Conservation (phyloP, 2,329 filamentous ascomycete genomes). For the Aspergillus unguis region DNA sequence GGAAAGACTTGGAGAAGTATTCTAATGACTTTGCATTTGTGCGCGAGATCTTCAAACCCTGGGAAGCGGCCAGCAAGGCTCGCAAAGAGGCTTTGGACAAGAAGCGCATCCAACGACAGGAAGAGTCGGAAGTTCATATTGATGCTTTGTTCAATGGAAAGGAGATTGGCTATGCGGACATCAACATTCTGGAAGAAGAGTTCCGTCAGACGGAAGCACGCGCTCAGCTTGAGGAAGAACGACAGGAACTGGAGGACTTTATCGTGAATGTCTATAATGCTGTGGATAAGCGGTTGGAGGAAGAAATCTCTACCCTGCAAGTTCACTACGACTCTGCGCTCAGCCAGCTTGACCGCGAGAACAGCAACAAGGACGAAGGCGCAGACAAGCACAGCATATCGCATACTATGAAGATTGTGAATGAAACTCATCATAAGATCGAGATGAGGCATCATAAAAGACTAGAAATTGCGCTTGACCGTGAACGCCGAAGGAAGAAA, state of each 20-base stretch:
- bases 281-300: conserved; percentile 48
- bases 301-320: conserved; percentile 49
- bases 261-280: conserved; percentile 50
- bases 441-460: conserved; percentile 51
- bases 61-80: conserved; percentile 46
- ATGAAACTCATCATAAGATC: conserved; percentile 47
- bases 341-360: conserved; percentile 40
- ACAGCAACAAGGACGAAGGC: conserved; percentile 32
- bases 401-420: conserved; percentile 45
- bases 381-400: conserved; percentile 36
- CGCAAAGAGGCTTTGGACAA: conserved; percentile 47
- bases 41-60: conserved; percentile 39
- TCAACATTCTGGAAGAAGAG: conserved; percentile 53
- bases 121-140: conserved; percentile 52
- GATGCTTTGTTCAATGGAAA: conserved; percentile 55
- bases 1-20: conserved; percentile 33
- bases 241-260: conserved; percentile 51
- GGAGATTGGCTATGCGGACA: conserved; percentile 57
- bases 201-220: conserved; percentile 53
- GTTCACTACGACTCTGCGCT: conserved; percentile 46
- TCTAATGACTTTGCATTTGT: conserved; percentile 46
- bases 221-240: conserved; percentile 52
- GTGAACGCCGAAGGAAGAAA: conserved; percentile 54
- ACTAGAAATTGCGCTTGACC: conserved; percentile 50
- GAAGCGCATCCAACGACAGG: conserved; percentile 49